Base-by-base conservation (phyloP, 192 early-diverging fungal species). In the Thamnidium elegans region DNA sequence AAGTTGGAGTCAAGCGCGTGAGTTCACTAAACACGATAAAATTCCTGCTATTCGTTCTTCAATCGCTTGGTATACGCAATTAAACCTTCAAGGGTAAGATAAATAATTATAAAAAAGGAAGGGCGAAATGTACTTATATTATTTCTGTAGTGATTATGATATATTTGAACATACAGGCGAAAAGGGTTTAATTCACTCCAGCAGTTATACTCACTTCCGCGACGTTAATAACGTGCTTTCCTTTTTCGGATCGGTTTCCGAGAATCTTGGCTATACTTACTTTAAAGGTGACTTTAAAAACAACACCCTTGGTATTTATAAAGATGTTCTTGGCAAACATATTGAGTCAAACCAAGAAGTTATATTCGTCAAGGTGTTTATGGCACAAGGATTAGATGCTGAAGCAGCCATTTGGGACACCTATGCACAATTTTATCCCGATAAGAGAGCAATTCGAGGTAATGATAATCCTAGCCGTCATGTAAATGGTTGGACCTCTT, bases 401-500 rank as follows among this genome's bases (percentile, higher is more conserved):
- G 67, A 75, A 52, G 13, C 69, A 55, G 65, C 59, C 8, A 14
- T 70, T 55, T 67, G 76, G 76, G 58, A 68, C 58, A 21, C 20
- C 9, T 72, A 82, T 53, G 8, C 70, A 54, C 31, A 70, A 26
- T 67, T 55, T 45, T 56, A 75, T 65, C 59, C 63, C 46, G 51
- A 60, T 20, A 54, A 66, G 59, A 65, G 71, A 9, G 20, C 30
- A 3, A 58, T 67, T 11, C 43, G 42, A 19, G 62, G 64, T 13
- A 42, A 60, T 11, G 60, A 73, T 43, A 63, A 76, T 9, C 69
- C 60, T 3, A 17, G 65, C 9, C 48, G 66, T 7, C 78, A 79
- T 52, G 68, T 78, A 11, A 70, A 68, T 7, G 81, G 81, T 8
- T 82, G 78, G 76, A 82, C 81, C 7, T 78, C 76, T 14, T 82